phyloP scores from a whole-genome alignment of 768 basidiomycete genomes.

The Mycena pura region DNA sequence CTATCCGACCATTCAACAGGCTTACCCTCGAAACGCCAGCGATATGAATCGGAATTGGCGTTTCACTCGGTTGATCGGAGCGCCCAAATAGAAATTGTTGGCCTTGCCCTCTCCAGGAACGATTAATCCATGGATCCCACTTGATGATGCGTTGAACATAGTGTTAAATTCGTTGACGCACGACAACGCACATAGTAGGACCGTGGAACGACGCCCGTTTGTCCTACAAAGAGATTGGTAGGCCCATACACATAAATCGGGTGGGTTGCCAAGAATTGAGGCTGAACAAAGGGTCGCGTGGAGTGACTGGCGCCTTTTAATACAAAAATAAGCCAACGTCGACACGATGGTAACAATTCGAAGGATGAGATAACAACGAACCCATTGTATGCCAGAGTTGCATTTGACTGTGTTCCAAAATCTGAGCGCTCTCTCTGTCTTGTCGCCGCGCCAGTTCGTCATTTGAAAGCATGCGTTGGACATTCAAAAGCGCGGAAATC shows the following conservation, averaged over 20 bases:
- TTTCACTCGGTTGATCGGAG: too few relatives aligned
- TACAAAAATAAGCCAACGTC: not conserved
- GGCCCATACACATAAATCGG: too few relatives aligned
- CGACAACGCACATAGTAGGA: not conserved
- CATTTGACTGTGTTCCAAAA: not conserved
- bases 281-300: not conserved
- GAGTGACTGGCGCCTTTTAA: not conserved
- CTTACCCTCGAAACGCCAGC: too few relatives aligned
- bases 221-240: too few relatives aligned
- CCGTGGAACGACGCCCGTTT: too few relatives aligned
- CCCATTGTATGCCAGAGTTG: not conserved
- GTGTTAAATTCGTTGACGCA: too few relatives aligned
- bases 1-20: too few relatives aligned
- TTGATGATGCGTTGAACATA: not conserved
- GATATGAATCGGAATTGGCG: too few relatives aligned
- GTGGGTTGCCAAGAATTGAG: too few relatives aligned
- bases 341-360: not conserved
- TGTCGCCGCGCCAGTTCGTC: not conserved
- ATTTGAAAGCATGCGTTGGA: constrained; percentile 1
- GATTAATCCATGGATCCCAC: too few relatives aligned
- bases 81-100: too few relatives aligned
- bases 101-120: too few relatives aligned
- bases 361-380: not conserved
- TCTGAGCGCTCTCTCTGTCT: not conserved
- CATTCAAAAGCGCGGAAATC: constrained; percentile 9